Percentiles rank a stretch among this genome's conserved stretches.
phyloP scores from a whole-genome alignment of 768 basidiomycete species.

The Collybiopsis confluens region DNA sequence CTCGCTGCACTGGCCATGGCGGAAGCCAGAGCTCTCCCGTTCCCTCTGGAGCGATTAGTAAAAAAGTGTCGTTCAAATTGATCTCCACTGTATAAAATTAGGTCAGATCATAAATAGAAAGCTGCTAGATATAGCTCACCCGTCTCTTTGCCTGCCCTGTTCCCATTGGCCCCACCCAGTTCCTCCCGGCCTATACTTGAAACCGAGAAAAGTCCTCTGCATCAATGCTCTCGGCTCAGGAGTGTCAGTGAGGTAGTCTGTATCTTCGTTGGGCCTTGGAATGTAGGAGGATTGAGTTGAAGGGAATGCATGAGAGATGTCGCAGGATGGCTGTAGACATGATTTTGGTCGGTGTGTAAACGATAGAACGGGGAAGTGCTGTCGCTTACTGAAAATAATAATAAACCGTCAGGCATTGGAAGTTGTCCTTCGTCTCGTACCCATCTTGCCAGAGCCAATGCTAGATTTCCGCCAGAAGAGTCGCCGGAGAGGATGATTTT shows the following conservation, averaged over 20 bases:
- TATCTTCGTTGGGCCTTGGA: constrained; percentile 42
- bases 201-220: constrained; percentile 50
- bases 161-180: constrained; percentile 7
- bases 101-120: too few species aligned
- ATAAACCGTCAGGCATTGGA: constrained; percentile 39
- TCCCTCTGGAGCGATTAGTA: not conserved
- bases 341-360: too few species aligned
- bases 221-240: constrained; percentile 49
- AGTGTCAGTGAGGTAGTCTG: constrained; percentile 51
- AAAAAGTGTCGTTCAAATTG: constrained; percentile 4
- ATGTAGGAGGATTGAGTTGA: constrained; percentile 44
- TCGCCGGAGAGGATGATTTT: constrained; percentile 51
- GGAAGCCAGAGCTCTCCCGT: not conserved
- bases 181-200: constrained; percentile 19
- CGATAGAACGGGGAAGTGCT: constrained; percentile 31
- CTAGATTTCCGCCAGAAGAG: constrained; percentile 51
- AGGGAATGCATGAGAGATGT: constrained; percentile 42
- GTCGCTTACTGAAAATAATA: constrained; percentile 38
- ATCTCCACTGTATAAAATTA: not conserved
- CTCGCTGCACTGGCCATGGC: not conserved
- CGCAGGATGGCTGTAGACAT: constrained; percentile 19
- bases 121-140: too few species aligned
- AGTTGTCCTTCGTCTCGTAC: constrained; percentile 46
- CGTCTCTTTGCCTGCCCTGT: not conserved
- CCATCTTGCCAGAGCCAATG: constrained; percentile 48